These are phyloP conservation scores for Vitis vinifera DNA, from an alignment of 164 flowering plant genomes.

Conservation along the genomic window ASM3070453v1 NC_081822.1:32256501-32257000, in stretches of 20 bases:
- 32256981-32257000: too few relatives aligned
- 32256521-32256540: constrained; percentile 77
- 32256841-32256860: constrained; percentile 73
- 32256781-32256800: constrained; percentile 57
- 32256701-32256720: too few relatives aligned
- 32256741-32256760: not conserved
- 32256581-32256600: constrained; percentile 41
- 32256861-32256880: not conserved
- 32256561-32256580: constrained; percentile 74
- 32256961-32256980: too few relatives aligned
- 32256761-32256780: not conserved
- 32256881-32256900: too few relatives aligned
- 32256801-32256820: constrained; percentile 82
- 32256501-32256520: constrained; percentile 71
- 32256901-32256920: too few relatives aligned
- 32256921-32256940: too few relatives aligned
- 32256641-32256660: too few relatives aligned
- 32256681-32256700: too few relatives aligned
- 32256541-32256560: constrained; percentile 68
- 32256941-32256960: too few relatives aligned
- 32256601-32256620: not conserved
- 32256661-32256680: too few relatives aligned
- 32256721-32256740: too few relatives aligned
- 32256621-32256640: too few relatives aligned
- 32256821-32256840: constrained; percentile 70